Base-by-base conservation (phyloP, 1,284 basidiomycete genomes). In the Phylloporus sp. region DNA sequence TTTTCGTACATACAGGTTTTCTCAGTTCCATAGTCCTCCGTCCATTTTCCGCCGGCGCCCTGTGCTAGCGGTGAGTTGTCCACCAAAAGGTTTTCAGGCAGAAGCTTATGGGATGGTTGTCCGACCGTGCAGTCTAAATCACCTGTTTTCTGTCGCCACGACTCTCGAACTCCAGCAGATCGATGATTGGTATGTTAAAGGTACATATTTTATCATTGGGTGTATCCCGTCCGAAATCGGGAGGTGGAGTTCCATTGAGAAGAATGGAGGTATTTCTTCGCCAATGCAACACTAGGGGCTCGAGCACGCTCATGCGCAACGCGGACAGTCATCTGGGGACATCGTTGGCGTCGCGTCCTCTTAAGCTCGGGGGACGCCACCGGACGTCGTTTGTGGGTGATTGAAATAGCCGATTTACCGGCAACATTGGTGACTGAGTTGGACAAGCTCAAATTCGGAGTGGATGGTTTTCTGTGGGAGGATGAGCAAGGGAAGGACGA, bases 371-470 rank as follows among this genome's bases (percentile, higher is more conserved):
- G 89, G 8, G 88, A 29, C 86, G 80, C 88, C 88, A 90, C 17
- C 88, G 83, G 47, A 84, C 80, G 62, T 83, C 83, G 7, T 32
- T 32, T 7, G 82, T 82, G 32, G 32, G 32, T 5, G 2, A 86
- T 85, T 59, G 88, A 75, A 8, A 82, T 83, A 12, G 78, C 73
- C 29, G 45, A 81, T 66, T 75, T 83, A 62, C 85, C 84, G 2
- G 85, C 84, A 29, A 88, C 81, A 55, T 88, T 86, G 68, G 85
- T 84, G 45, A 89, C 81, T n/a, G 41, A 32, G 32, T 32, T 7
- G 88, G n/a, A 88, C 84, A 79, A 89, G 85, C 43, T 88, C 88
- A 72, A 90, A 89, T 70, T 90, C 88, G 66, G 85, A 86, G 37
- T 90, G 85, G 85, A 88, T 85, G 70, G 84, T 77, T 14, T 81